Evolutionary conservation across 2,329 filamentous ascomycete genomes (phyloP).

Genomic region (Trichocomaceae sp.): DNA sequence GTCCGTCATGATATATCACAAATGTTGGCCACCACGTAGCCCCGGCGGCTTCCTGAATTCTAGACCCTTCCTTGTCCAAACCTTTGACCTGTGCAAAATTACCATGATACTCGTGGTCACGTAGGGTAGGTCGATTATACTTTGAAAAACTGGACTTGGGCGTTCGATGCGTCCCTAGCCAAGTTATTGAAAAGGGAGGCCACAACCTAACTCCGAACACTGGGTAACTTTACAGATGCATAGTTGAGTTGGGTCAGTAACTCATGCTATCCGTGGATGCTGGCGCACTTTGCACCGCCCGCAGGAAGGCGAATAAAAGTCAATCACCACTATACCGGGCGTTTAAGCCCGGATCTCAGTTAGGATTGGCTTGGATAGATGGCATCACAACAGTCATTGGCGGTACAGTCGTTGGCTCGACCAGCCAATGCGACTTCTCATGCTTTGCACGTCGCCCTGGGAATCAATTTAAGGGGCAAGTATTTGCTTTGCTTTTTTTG

Average conservation of each 20-base stretch:
- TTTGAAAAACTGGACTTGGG: not conserved
- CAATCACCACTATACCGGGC: conserved; percentile 1
- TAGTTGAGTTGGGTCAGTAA: too few species aligned
- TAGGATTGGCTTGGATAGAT: conserved; percentile 34
- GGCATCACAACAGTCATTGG: conserved; percentile 41
- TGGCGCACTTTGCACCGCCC: not conserved
- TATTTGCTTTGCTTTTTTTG: conserved; percentile 35
- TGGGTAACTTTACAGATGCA: not conserved
- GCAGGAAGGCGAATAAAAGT: conserved; percentile 3
- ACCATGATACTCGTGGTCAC: not conserved
- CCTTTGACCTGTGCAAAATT: not conserved
- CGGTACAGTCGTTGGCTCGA: conserved; percentile 39
- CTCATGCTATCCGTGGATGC: too few species aligned
- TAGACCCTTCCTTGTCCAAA: not conserved
- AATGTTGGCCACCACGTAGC: conserved; percentile 3
- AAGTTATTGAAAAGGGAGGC: not conserved
- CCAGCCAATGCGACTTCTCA: conserved; percentile 44
- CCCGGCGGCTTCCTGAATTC: not conserved
- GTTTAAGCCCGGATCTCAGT: conserved; percentile 13
- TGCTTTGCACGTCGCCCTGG: conserved; percentile 37
- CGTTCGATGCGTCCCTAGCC: not conserved
- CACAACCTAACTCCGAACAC: not conserved
- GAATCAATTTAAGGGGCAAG: conserved; percentile 39
- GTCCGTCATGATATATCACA: not conserved
- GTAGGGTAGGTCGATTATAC: not conserved